These are phyloP conservation scores for Apium graveolens DNA, from an alignment of 129 eudicot species.

Conservation along the genomic window DNA sequence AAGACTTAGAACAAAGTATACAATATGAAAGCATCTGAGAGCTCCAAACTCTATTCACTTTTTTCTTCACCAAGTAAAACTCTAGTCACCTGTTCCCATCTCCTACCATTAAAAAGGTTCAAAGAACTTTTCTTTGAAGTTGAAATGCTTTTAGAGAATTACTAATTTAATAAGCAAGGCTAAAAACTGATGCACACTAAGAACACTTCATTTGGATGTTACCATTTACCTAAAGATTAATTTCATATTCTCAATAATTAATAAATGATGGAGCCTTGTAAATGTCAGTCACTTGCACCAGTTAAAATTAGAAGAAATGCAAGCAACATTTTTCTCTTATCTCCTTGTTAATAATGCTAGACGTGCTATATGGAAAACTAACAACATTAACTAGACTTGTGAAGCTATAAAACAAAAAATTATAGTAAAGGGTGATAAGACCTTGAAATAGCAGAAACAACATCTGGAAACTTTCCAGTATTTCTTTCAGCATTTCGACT, in stretches of 20 bases:
- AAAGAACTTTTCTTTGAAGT: background rate
- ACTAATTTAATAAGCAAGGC: background rate
- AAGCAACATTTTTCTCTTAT: background rate
- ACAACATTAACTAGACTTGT: background rate
- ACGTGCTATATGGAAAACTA: background rate
- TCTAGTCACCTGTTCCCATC: background rate
- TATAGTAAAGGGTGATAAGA: conserved; percentile 1
- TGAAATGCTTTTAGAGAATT: background rate
- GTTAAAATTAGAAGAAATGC: background rate
- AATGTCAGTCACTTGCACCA: background rate
- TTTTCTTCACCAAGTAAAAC: too few relatives aligned
- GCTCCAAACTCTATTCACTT: background rate
- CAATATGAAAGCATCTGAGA: background rate
- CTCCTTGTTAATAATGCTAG: background rate
- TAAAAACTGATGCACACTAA: background rate
- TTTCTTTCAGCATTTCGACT: conserved; percentile 95
- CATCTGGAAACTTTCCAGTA: conserved; percentile 94
- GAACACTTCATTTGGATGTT: background rate
- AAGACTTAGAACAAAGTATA: background rate
- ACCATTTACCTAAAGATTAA: background rate
- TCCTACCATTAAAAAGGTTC: background rate
- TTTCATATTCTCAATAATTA: background rate
- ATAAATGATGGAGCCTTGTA: background rate
- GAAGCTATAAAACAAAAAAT: background rate
- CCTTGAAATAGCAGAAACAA: conserved; percentile 65